Conservation (phyloP, 371 early-diverging fungal species). For the Phascolomyces articulosus region DNA sequence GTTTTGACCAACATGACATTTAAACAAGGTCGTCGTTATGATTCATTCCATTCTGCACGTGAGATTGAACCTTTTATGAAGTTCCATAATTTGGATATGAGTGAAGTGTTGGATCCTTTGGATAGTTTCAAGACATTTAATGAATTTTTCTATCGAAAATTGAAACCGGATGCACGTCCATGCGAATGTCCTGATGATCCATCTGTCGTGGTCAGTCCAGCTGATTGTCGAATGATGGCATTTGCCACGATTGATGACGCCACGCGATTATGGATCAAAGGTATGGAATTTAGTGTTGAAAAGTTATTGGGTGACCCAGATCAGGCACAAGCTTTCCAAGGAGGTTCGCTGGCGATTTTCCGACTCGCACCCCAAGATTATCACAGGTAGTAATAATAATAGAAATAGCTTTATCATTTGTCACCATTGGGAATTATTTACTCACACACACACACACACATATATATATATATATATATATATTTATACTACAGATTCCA, state of each 20-base stretch:
- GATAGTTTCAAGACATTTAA: constrained; percentile 80
- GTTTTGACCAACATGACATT: constrained; percentile 66
- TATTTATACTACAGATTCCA: constrained; percentile 66
- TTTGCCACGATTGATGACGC: constrained; percentile 76
- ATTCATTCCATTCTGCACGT: constrained; percentile 65
- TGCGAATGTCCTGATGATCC: constrained; percentile 68
- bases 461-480: neutral
- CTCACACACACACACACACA: neutral
- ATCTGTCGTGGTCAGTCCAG: constrained; percentile 73
- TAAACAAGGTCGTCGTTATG: constrained; percentile 82
- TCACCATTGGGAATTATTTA: neutral
- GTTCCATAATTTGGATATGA: constrained; percentile 71
- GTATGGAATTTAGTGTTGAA: constrained; percentile 70
- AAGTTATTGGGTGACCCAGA: constrained; percentile 60
- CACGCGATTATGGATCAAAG: constrained; percentile 87
- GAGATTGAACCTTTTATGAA: constrained; percentile 80
- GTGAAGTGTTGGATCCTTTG: constrained; percentile 68
- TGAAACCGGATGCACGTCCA: constrained; percentile 74
- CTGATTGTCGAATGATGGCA: constrained; percentile 80
- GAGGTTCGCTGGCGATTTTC: constrained; percentile 77
- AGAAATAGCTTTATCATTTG: neutral
- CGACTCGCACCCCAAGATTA: constrained; percentile 91
- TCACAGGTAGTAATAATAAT: constrained; percentile 56
- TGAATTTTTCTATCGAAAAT: constrained; percentile 86
- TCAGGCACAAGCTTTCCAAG: constrained; percentile 58